Evolutionary conservation across 495 filamentous ascomycete genomes (phyloP).

Genomic region (Penicillium psychrofluorescens): DNA sequence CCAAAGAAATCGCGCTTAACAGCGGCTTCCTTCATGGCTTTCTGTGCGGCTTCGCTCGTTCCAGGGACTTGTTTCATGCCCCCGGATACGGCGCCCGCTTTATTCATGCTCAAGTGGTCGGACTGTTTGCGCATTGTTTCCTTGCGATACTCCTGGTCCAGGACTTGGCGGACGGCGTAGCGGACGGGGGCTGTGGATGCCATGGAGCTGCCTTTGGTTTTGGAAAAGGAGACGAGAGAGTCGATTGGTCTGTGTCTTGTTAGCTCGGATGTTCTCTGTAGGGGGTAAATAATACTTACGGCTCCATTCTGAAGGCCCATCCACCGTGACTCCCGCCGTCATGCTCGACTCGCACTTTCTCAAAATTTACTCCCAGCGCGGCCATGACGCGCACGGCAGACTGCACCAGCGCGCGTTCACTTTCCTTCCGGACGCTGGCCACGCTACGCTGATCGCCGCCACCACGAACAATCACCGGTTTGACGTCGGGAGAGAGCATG

Average conservation of each 20-base stretch:
- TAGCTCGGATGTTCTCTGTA: not conserved
- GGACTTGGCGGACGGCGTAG: constrained; percentile 84
- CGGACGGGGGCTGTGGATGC: constrained; percentile 56
- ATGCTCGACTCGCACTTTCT: constrained; percentile 72
- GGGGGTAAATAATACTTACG: constrained; percentile 46
- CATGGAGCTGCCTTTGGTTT: constrained; percentile 16
- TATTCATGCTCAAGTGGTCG: constrained; percentile 47
- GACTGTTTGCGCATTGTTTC: constrained; percentile 54
- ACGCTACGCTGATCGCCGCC: constrained; percentile 57
- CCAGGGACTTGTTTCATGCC: constrained; percentile 22
- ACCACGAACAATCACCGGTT: constrained; percentile 81
- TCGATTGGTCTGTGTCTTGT: constrained; percentile 57
- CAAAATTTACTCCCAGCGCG: constrained; percentile 72
- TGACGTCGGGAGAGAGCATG: constrained; percentile 82
- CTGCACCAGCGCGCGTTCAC: constrained; percentile 71
- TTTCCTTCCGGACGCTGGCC: constrained; percentile 79
- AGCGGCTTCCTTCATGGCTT: constrained; percentile 18
- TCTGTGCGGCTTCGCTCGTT: constrained; percentile 28
- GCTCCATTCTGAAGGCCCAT: constrained; percentile 94
- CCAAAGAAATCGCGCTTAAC: constrained; percentile 92
- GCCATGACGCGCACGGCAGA: constrained; percentile 73
- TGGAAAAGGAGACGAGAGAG: constrained; percentile 44
- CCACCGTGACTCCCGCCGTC: constrained; percentile 44
- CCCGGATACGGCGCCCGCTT: constrained; percentile 8
- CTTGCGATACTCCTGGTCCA: constrained; percentile 81